Conservation (phyloP, 192 early-diverging fungal genomes). For the Coemansia sp. region DNA sequence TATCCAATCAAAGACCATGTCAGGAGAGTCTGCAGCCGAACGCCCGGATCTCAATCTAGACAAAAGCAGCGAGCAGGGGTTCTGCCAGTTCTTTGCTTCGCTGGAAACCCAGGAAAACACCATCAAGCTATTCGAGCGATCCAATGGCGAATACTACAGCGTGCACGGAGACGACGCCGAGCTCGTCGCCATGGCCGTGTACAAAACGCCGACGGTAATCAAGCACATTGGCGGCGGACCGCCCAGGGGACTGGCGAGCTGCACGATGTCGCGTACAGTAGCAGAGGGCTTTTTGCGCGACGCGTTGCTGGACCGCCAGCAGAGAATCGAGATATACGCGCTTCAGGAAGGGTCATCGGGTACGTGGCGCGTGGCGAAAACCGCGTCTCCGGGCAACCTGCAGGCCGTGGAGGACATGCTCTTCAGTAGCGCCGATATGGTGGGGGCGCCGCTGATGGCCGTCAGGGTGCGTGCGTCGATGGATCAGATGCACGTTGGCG, state of each 20-base stretch:
- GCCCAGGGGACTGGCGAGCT: slow-evolving; percentile 64
- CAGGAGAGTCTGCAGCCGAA: slow-evolving; percentile 6
- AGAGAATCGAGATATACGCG: slow-evolving; percentile 83
- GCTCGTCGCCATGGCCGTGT: slow-evolving; percentile 80
- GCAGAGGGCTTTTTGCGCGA: slow-evolving; percentile 77
- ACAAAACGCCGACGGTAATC: slow-evolving; percentile 88
- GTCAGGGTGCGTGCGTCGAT: slow-evolving; percentile 54
- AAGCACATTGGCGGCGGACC: slow-evolving; percentile 75
- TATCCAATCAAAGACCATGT: slow-evolving; percentile 14
- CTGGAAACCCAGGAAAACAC: slow-evolving; percentile 37
- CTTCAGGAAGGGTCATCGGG: slow-evolving; percentile 27
- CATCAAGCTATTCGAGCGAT: slow-evolving; percentile 52
- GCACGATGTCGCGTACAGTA: slow-evolving; percentile 74
- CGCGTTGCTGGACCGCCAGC: slow-evolving; percentile 68
- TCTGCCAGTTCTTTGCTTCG: slow-evolving; percentile 33
- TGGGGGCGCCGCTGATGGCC: slow-evolving; percentile 73
- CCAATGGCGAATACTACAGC: slow-evolving; percentile 73
- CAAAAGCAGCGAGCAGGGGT: slow-evolving; percentile 43
- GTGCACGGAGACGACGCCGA: slow-evolving; percentile 86
- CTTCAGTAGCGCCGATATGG: slow-evolving; percentile 70
- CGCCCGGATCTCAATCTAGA: slow-evolving; percentile 40
- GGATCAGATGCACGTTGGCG: slow-evolving; percentile 58
- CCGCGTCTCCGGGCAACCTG: slow-evolving; percentile 94
- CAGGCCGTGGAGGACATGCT: slow-evolving; percentile 88
- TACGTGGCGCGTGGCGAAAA: slow-evolving; percentile 53